Conservation (phyloP, 106 monocot species). For the Agapanthus africanus region DNA sequence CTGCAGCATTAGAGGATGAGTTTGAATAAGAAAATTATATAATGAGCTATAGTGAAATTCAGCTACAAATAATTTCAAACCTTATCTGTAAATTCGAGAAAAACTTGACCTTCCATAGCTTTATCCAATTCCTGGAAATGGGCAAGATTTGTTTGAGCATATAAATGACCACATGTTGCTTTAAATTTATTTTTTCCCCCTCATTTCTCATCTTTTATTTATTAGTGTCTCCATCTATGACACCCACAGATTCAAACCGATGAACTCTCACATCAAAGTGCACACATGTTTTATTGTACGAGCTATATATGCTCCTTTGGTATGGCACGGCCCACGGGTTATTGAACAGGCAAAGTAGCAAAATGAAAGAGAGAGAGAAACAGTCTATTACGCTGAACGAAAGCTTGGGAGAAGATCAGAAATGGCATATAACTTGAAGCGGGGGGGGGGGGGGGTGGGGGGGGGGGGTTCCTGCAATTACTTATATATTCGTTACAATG, state of each 20-base stretch:
- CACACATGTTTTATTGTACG: too few relatives aligned
- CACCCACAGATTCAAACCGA: too few relatives aligned
- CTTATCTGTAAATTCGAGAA: slow-evolving; percentile 47
- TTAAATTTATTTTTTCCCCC: too few relatives aligned
- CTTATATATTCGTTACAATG: too few relatives aligned
- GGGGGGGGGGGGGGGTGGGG: too few relatives aligned
- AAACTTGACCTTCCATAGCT: slow-evolving; percentile 32
- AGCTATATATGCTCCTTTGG: too few relatives aligned
- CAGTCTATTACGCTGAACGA: not conserved
- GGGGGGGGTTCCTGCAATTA: too few relatives aligned
- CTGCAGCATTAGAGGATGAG: slow-evolving; percentile 10
- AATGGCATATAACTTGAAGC: too few relatives aligned
- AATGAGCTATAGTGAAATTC: not conserved
- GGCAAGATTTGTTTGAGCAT: not conserved
- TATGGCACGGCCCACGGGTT: not conserved
- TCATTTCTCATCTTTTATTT: too few relatives aligned
- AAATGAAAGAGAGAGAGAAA: not conserved
- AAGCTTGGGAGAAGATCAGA: not conserved
- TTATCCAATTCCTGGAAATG: slow-evolving; percentile 48
- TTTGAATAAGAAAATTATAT: not conserved
- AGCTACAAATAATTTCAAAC: slow-evolving; percentile 13
- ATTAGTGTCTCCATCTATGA: too few relatives aligned
- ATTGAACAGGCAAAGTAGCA: not conserved
- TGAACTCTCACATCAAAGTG: too few relatives aligned
- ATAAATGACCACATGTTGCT: slow-evolving; percentile 1